Evolutionary conservation across 148 eudicot species (phyloP).

Genomic region (Amaranthus palmeri): DNA sequence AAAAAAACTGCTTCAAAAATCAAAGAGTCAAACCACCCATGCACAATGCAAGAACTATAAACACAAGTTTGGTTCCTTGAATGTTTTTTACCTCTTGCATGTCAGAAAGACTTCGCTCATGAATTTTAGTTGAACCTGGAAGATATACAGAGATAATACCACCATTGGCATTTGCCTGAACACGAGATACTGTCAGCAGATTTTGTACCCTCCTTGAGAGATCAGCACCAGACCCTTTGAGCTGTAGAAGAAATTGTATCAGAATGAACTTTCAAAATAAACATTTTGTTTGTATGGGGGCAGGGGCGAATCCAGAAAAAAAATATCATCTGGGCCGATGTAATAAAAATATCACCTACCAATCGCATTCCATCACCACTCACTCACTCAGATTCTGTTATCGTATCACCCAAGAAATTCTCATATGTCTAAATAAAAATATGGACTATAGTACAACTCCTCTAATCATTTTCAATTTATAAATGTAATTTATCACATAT

Average conservation of each 20-base stretch:
- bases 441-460: no score
- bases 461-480: no score
- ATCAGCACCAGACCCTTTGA: slow-evolving; percentile 95
- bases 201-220: slow-evolving; percentile 98
- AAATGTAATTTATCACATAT: no score
- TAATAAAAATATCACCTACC: no score
- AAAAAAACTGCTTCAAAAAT: neutral
- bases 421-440: no score
- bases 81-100: slow-evolving; percentile 83
- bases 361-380: no score
- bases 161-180: slow-evolving; percentile 63
- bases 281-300: neutral
- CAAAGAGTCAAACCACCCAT: neutral
- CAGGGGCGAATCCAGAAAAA: no score
- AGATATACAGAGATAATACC: slow-evolving; percentile 60
- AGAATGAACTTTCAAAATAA: slow-evolving; percentile 20
- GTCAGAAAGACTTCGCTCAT: slow-evolving; percentile 75
- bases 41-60: neutral
- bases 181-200: slow-evolving; percentile 70
- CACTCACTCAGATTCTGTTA: no score
- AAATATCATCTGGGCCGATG: no score
- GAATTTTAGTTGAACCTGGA: slow-evolving; percentile 86
- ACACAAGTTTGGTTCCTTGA: neutral
- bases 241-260: slow-evolving; percentile 42
- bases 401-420: no score